These are phyloP conservation scores for Candida silvicultrix DNA, from an alignment of 805 yeast species.

Conservation along the genomic window DNA sequence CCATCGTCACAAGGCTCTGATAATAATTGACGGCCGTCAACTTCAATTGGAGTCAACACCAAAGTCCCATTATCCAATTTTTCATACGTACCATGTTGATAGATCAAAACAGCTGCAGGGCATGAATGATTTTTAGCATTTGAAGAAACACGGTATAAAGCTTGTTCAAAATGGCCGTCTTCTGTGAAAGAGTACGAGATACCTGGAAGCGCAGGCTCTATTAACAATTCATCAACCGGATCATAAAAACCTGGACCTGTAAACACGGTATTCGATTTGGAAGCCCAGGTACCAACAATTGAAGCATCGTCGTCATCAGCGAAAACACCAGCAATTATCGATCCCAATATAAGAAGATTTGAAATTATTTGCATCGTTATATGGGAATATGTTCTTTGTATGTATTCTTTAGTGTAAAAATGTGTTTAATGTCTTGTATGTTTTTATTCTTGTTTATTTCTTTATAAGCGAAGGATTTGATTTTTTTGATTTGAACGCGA, in stretches of 20 bases:
- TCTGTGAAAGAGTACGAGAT: slow-evolving; percentile 86
- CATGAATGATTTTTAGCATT: slow-evolving; percentile 73
- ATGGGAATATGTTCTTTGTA: too few relatives aligned
- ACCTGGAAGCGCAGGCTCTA: slow-evolving; percentile 96
- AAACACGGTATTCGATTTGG: slow-evolving; percentile 89
- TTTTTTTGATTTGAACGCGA: background rate
- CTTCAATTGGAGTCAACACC: slow-evolving; percentile 62
- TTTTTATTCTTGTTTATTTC: too few relatives aligned
- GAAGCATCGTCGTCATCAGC: slow-evolving; percentile 8
- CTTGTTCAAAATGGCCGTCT: slow-evolving; percentile 90
- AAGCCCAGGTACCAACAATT: slow-evolving; percentile 89
- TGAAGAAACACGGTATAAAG: slow-evolving; percentile 71
- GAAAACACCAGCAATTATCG: slow-evolving; percentile 1
- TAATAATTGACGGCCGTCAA: slow-evolving; percentile 89
- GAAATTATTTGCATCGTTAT: background rate
- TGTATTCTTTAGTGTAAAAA: too few relatives aligned
- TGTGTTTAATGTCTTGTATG: too few relatives aligned
- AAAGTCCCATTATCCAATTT: slow-evolving; percentile 61
- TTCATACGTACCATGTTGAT: slow-evolving; percentile 83
- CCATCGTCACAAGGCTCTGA: slow-evolving; percentile 78
- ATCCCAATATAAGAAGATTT: background rate
- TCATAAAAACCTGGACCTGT: slow-evolving; percentile 97
- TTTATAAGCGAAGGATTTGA: background rate
- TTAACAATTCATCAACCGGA: slow-evolving; percentile 89
- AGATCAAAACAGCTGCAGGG: slow-evolving; percentile 75